phyloP scores from a whole-genome alignment of 148 eudicot genomes.

The Cornus kousa region DNA sequence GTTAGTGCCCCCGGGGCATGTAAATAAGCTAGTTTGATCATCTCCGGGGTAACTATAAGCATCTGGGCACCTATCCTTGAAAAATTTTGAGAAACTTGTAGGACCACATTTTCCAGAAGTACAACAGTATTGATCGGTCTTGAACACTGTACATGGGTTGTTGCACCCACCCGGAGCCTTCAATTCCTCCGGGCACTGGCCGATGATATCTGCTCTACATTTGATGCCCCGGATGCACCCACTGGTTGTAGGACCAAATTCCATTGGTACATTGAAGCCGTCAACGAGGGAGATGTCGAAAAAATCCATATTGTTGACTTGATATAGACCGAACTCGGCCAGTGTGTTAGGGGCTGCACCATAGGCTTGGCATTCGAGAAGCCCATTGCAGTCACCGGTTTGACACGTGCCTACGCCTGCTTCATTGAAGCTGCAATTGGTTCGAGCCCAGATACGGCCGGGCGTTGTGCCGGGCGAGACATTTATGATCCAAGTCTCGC shows the following conservation, averaged over 20 bases:
- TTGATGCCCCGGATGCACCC: conserved; percentile 9
- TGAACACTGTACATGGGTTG: conserved; percentile 39
- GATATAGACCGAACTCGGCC: conserved; percentile 46
- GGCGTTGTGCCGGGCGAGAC: conserved; percentile 29
- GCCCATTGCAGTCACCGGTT: conserved; percentile 53
- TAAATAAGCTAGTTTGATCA: conserved; percentile 41
- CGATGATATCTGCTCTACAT: conserved; percentile 25
- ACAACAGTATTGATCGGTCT: conserved; percentile 36
- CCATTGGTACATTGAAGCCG: conserved; percentile 49
- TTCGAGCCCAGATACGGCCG: conserved; percentile 58
- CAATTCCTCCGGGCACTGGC: conserved; percentile 32
- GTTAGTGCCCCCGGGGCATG: conserved; percentile 43
- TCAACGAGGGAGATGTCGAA: conserved; percentile 51
- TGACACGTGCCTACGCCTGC: conserved; percentile 33
- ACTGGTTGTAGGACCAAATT: conserved; percentile 29
- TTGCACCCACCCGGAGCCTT: conserved; percentile 38
- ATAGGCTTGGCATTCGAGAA: conserved; percentile 30
- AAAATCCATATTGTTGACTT: conserved; percentile 34
- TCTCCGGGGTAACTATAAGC: conserved; percentile 41
- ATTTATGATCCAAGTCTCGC: conserved; percentile 26
- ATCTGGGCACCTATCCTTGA: conserved; percentile 29
- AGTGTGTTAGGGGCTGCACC: conserved; percentile 48
- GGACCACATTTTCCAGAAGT: conserved; percentile 33
- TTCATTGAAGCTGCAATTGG: conserved; percentile 39
- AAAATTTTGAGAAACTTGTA: conserved; percentile 26